A percentile compares a stretch with the other conserved stretches of the same genome.
These are phyloP conservation scores for Peronospora farinosa DNA, from an alignment of 352 stramenopile genomes.

Conservation along the genomic window DNA sequence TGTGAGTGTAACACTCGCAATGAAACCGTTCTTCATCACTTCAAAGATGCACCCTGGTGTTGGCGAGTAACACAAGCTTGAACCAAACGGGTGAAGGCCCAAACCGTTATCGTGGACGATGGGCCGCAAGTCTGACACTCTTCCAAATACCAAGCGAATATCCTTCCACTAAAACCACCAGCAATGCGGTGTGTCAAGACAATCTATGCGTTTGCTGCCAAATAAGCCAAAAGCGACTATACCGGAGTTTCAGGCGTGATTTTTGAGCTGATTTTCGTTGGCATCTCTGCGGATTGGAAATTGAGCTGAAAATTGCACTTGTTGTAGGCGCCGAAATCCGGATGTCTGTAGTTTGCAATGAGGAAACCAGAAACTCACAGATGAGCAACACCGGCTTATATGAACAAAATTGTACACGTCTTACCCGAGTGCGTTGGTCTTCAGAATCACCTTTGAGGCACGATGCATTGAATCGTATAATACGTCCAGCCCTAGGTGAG, in stretches of 20 bases:
- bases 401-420: background rate
- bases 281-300: conserved; percentile 40
- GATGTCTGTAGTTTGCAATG: conserved; percentile 40
- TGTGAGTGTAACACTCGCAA: conserved; percentile 66
- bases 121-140: conserved; percentile 44
- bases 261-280: conserved; percentile 37
- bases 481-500: conserved; percentile 70
- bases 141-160: conserved; percentile 52
- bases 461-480: conserved; percentile 69
- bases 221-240: conserved; percentile 4
- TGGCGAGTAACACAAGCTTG: conserved; percentile 70
- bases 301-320: conserved; percentile 81
- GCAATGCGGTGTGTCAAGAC: background rate
- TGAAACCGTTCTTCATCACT: conserved; percentile 73
- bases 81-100: conserved; percentile 70
- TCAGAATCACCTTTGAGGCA: conserved; percentile 72
- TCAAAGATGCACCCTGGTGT: conserved; percentile 73
- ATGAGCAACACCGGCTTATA: background rate
- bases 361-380: background rate
- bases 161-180: conserved; percentile 50
- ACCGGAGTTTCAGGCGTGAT: conserved; percentile 70
- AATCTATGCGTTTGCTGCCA: background rate
- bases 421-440: conserved; percentile 72
- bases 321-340: conserved; percentile 75
- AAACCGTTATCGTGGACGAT: conserved; percentile 75